These are phyloP conservation scores for Neonectria magnoliae DNA, from an alignment of 2,329 filamentous ascomycete species.

Conservation along the genomic window DNA sequence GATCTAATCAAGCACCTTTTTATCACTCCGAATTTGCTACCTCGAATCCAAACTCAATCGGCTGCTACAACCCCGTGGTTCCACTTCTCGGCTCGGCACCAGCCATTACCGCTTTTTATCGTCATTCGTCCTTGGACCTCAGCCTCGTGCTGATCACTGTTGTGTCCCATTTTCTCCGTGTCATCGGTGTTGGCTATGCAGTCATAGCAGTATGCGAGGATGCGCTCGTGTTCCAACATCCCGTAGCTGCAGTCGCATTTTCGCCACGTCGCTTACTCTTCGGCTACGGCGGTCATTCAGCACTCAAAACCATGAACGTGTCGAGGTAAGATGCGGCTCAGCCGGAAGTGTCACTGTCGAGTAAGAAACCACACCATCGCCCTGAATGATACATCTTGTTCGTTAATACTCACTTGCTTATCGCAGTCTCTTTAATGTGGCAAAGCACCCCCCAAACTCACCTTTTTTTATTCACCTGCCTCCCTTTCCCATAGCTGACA, in stretches of 20 bases:
- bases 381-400: not conserved
- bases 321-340: conserved; percentile 60
- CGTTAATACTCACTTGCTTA: conserved; percentile 29
- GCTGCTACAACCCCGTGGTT: not conserved
- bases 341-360: conserved; percentile 61
- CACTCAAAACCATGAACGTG: conserved; percentile 48
- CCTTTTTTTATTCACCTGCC: conserved; percentile 68
- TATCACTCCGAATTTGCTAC: not conserved
- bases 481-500: conserved; percentile 51
- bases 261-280: not conserved
- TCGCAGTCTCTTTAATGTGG: conserved; percentile 60
- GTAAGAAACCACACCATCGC: conserved; percentile 51
- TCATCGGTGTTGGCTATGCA: conserved; percentile 22
- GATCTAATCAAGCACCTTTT: not conserved
- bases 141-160: not conserved
- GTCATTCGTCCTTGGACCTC: not conserved
- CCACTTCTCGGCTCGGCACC: not conserved
- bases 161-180: not conserved
- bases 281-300: conserved; percentile 32
- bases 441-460: conserved; percentile 46
- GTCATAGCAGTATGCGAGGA: conserved; percentile 36
- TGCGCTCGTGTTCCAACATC: conserved; percentile 29
- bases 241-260: conserved; percentile 27
- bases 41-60: not conserved
- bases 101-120: not conserved